Base-by-base conservation (phyloP, 2,329 filamentous ascomycete genomes). In the Nakataea oryzae region DNA sequence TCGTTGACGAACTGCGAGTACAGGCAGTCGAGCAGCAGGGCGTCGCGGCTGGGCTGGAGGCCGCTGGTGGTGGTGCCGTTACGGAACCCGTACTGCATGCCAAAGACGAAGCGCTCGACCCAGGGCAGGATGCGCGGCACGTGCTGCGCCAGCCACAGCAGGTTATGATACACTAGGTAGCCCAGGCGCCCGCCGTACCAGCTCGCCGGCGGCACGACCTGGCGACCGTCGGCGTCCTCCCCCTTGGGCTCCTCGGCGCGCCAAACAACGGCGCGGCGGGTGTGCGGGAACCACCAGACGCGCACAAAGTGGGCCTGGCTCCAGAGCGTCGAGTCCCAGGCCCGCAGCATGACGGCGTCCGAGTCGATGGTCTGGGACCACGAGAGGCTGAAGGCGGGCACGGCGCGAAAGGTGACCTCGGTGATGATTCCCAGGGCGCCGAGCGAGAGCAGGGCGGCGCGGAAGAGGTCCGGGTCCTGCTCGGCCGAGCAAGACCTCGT, bases 1-100 rank as follows among this genome's bases (percentile, higher is more conserved):
- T 99, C 95, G 73, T 99, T 97, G 66, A 99, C 95, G 69, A 91
- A 96, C 72, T 99, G 95, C n/a, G 90, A 93, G 79, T 97, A 99
- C 7, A 97, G 83, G 70, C 95, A 99, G 78, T 99, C 95, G 90
- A 99, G 93, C 61, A 97, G 81, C 57, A 97, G 83, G 14, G 92
- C 93, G 66, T 88, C 79, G 64, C 89, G 86, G 65, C 89, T 89
- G 27, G 88, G 86, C 74, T 97, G 89, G 24, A 97, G 84, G 7
- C 89, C 93, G n/a, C 82, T 80, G 54, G 86, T 88, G 61, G 81
- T 81, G 3, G 81, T 82, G 41, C 79, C 79, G 67, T 71, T 68
- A 26, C 64, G 56, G 80, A 97, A 97, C 60, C 93, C 93, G 73
- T 97, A 97, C 74, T 97, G 93, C 89, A 97, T 91, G 68, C 93